Base-by-base conservation (phyloP, 441 rosid genomes). In the Eruca vesicaria region DNA sequence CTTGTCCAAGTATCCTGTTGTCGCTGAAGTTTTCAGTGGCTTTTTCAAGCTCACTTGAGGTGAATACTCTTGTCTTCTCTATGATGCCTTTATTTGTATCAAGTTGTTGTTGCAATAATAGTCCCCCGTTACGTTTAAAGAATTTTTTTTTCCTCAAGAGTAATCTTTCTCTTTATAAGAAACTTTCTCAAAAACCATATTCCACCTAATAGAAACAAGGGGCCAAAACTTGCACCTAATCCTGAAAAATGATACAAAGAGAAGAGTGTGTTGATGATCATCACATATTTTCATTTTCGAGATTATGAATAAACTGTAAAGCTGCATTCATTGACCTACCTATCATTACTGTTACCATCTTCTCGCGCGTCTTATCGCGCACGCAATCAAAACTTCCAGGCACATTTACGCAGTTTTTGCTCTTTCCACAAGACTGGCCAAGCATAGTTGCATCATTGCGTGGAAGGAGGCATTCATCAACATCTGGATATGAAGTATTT, bases 1-100 rank as follows among this genome's bases (percentile, higher is more conserved):
- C 96, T 23, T 81, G 86, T 7, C 97, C 97, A 55, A 92, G 68
- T 53, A 90, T 3, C 64, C 86, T 85, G 57, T 85, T 90, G 32
- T 23, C 70, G 5, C 90, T 83, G 81, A 92, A 90, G 69, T 71
- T 76, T 36, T 81, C 82, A 4, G 97, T 92, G 53, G 93, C 92
- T 61, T 87, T 92, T 78, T 87, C 89, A 45, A 92, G 55, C 68
- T 92, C 93, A 2, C 12, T 50, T 66, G 87, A 58, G 28, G 20
- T 77, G 58, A 88, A 87, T 80, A 89, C 74, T 73, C 74, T 85
- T 2, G 70, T 72, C 63, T 82, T 38, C 15, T 77, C 84, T 3
- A 5, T 16, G 3, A 53, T 59, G 7, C 73, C 75, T 52, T 36
- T 15, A 0, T 7, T 59, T 26, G 68, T 26, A 2, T 80, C 45